phyloP scores from a whole-genome alignment of 768 basidiomycete genomes.

The Serendipita indica region DNA sequence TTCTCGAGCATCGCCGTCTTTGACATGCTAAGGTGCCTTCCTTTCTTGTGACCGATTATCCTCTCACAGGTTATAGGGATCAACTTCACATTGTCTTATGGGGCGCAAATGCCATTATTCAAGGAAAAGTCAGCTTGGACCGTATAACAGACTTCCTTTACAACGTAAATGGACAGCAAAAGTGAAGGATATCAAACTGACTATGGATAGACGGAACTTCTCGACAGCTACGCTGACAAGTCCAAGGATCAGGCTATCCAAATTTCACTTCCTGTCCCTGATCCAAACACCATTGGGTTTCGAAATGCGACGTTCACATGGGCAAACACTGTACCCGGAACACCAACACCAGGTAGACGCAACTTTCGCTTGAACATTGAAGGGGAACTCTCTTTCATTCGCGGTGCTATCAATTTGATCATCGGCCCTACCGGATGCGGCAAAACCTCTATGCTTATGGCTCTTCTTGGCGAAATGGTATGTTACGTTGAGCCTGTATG shows the following conservation, averaged over 20 bases:
- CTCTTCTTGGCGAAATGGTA: slow-evolving; percentile 24
- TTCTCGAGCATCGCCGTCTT: slow-evolving; percentile 47
- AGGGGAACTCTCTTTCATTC: slow-evolving; percentile 41
- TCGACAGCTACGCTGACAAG: slow-evolving; percentile 20
- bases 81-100: slow-evolving; percentile 30
- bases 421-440: slow-evolving; percentile 23
- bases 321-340: slow-evolving; percentile 32
- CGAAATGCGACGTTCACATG: slow-evolving; percentile 35
- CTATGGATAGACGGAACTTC: slow-evolving; percentile 21
- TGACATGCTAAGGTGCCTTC: slow-evolving; percentile 29
- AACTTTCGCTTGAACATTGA: slow-evolving; percentile 37
- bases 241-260: slow-evolving; percentile 10
- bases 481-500: slow-evolving; percentile 17
- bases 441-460: slow-evolving; percentile 48
- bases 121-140: slow-evolving; percentile 44
- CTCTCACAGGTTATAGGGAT: slow-evolving; percentile 21
- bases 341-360: slow-evolving; percentile 38
- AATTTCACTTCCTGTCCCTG: slow-evolving; percentile 12
- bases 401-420: slow-evolving; percentile 26
- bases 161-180: slow-evolving; percentile 17
- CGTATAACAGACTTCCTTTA: slow-evolving; percentile 37
- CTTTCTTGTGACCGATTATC: neutral
- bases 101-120: slow-evolving; percentile 21
- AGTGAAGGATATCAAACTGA: neutral
- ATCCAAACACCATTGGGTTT: slow-evolving; percentile 14